Percentiles rank a stretch among this genome's conserved stretches.
Evolutionary conservation across 2,329 filamentous ascomycete species (phyloP).

Genomic region (Pseudocercospora crystallina): DNA sequence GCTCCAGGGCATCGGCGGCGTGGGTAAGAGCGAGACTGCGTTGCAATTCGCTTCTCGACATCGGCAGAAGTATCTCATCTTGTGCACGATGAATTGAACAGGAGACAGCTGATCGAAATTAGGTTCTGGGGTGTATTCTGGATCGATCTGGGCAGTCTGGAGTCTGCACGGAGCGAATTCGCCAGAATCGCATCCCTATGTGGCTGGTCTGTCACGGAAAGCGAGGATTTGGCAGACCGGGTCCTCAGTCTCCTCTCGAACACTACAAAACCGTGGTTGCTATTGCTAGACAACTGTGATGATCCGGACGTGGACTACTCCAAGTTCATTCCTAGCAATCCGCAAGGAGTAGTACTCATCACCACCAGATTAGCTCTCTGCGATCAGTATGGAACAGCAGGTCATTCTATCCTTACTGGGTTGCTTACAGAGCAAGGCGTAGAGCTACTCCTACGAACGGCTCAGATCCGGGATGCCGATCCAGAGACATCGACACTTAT

Average conservation of each 20-base stretch:
- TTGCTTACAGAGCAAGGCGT: neutral
- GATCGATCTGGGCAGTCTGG: neutral
- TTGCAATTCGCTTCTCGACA: too few species aligned
- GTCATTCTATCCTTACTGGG: neutral
- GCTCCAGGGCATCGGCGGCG: too few species aligned
- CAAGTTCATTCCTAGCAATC: neutral
- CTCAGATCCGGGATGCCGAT: neutral
- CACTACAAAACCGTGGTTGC: neutral
- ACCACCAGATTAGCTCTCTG: neutral
- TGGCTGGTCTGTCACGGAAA: neutral
- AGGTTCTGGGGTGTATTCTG: conserved; percentile 7
- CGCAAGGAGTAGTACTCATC: neutral
- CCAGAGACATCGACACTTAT: neutral
- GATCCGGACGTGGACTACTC: neutral
- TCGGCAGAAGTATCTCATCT: too few species aligned
- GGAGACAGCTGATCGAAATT: too few species aligned
- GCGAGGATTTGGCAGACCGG: neutral
- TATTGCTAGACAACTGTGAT: conserved; percentile 5
- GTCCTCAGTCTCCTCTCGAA: neutral
- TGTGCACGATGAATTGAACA: too few species aligned
- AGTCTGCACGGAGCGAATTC: neutral
- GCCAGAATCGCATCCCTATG: neutral
- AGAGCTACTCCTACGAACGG: neutral
- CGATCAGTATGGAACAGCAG: neutral
- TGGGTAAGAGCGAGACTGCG: too few species aligned